These are phyloP conservation scores for Mortierella sp. DNA, from an alignment of 371 early-diverging fungal species.

Conservation along the genomic window DNA sequence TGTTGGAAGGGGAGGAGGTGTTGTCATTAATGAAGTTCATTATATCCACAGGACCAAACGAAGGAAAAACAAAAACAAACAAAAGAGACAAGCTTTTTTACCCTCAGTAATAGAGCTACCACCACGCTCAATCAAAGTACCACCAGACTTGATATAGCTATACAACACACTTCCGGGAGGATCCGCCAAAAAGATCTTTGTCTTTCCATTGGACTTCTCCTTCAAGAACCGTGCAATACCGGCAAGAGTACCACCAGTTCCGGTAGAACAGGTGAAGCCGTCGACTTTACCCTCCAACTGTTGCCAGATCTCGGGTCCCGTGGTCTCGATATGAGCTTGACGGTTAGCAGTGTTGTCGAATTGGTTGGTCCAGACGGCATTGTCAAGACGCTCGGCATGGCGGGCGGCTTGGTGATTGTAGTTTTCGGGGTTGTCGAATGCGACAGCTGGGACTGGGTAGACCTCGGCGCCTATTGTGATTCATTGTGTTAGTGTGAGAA, in stretches of 20 bases:
- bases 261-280: constrained; percentile 93
- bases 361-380: constrained; percentile 98
- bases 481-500: not conserved
- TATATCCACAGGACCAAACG: no score
- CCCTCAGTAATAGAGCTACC: constrained; percentile 91
- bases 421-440: constrained; percentile 93
- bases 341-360: constrained; percentile 90
- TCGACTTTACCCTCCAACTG: constrained; percentile 89
- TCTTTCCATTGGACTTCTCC: constrained; percentile 70
- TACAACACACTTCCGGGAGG: constrained; percentile 95
- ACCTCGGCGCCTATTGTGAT: constrained; percentile 80
- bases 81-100: not conserved
- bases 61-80: not conserved
- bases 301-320: constrained; percentile 94
- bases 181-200: constrained; percentile 91
- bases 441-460: constrained; percentile 90
- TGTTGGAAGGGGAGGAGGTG: not conserved
- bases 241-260: constrained; percentile 95
- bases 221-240: constrained; percentile 90
- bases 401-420: constrained; percentile 96
- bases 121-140: constrained; percentile 75
- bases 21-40: not conserved
- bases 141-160: constrained; percentile 82
- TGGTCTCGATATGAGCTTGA: constrained; percentile 94
- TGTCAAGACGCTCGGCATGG: constrained; percentile 83